These are phyloP conservation scores for Escallonia rubra DNA, from an alignment of 129 eudicot species.

Conservation along the genomic window DNA sequence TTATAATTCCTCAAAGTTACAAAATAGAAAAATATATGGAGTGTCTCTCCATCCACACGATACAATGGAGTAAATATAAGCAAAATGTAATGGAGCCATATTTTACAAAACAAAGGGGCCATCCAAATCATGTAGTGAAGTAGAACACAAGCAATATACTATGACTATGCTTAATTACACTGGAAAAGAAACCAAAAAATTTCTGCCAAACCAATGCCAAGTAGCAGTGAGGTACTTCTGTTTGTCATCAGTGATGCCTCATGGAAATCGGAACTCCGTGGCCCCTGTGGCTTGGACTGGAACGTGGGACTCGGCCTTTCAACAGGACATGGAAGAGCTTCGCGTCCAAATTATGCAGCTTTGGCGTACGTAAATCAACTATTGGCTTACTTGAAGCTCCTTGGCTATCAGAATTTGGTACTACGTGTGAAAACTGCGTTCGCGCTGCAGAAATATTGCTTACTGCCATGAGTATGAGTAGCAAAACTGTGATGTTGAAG, in stretches of 20 bases:
- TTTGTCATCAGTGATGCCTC: not conserved
- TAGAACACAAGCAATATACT: too few relatives aligned
- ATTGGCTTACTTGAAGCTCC: not conserved
- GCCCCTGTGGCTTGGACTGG: slow-evolving; percentile 13
- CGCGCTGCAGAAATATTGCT: not conserved
- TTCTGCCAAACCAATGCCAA: not conserved
- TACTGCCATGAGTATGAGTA: not conserved
- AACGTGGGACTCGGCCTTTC: slow-evolving; percentile 7
- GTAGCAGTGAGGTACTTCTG: not conserved
- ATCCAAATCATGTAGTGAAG: too few relatives aligned
- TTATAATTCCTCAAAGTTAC: too few relatives aligned
- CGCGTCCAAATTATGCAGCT: not conserved
- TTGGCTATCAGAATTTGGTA: not conserved
- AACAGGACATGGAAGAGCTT: not conserved
- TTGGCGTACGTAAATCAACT: not conserved
- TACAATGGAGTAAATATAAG: too few relatives aligned
- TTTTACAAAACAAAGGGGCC: too few relatives aligned
- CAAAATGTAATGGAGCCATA: too few relatives aligned
- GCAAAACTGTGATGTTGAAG: not conserved
- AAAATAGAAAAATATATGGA: too few relatives aligned
- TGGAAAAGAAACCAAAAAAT: not conserved
- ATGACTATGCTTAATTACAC: not conserved
- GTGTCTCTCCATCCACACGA: too few relatives aligned
- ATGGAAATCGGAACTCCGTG: not conserved
- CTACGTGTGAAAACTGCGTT: not conserved